These are phyloP conservation scores for Penicillium mononematosum DNA, from an alignment of 495 filamentous ascomycete species.

Conservation along the genomic window DNA sequence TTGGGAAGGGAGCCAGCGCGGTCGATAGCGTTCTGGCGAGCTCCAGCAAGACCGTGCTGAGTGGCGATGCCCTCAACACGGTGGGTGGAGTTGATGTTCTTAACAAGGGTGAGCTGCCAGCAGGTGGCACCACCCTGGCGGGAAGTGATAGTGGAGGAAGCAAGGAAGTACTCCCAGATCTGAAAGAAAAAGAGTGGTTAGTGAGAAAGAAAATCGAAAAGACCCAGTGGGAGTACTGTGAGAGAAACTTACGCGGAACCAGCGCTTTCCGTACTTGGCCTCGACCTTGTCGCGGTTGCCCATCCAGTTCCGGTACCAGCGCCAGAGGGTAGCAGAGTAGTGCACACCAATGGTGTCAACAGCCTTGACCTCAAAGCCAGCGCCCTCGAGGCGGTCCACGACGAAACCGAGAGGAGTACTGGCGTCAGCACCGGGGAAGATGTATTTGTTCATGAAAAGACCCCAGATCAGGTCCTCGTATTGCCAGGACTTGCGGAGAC, in stretches of 20 bases:
- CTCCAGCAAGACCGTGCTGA: conserved; percentile 75
- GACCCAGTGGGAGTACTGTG: background rate
- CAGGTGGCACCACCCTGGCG: conserved; percentile 92
- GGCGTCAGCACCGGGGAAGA: conserved; percentile 71
- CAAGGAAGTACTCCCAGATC: conserved; percentile 99
- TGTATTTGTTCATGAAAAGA: conserved; percentile 76
- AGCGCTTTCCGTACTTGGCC: conserved; percentile 91
- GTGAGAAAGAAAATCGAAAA: background rate
- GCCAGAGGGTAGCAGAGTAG: conserved; percentile 95
- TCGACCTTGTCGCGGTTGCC: conserved; percentile 91
- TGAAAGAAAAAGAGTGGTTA: conserved; percentile 32
- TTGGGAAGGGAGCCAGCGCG: conserved; percentile 42
- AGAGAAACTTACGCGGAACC: conserved; percentile 79
- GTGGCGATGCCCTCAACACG: conserved; percentile 79
- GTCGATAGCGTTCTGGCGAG: conserved; percentile 49
- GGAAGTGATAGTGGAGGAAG: conserved; percentile 87
- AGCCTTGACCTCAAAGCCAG: conserved; percentile 60
- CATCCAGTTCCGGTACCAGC: conserved; percentile 99
- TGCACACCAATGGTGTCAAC: conserved; percentile 92
- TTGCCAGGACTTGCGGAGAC: conserved; percentile 67
- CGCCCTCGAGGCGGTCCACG: conserved; percentile 62
- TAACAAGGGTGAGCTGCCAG: conserved; percentile 93
- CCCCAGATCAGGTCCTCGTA: conserved; percentile 75
- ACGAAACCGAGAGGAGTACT: conserved; percentile 64
- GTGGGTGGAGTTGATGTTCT: conserved; percentile 97